Evolutionary conservation across 2,329 filamentous ascomycete genomes (phyloP).

Genomic region (Aureobasidium mangrovei): DNA sequence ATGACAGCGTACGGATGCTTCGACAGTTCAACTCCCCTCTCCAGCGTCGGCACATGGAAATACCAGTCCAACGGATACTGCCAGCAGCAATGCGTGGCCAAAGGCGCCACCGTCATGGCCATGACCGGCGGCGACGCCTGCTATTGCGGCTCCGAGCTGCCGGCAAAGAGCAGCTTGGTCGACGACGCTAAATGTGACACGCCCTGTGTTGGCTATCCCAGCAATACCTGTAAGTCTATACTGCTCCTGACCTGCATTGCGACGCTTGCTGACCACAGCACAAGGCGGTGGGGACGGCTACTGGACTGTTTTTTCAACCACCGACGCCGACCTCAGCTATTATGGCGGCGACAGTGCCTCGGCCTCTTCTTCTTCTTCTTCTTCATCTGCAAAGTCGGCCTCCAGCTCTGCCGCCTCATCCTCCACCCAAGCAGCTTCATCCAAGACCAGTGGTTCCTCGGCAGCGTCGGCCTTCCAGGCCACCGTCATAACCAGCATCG

Average conservation of each 20-base stretch:
- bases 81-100: conserved; percentile 41
- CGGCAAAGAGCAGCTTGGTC: conserved; percentile 47
- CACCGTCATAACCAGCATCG: conserved; percentile 25
- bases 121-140: conserved; percentile 55
- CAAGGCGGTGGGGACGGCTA: conserved; percentile 49
- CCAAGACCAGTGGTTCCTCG: not conserved
- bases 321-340: conserved; percentile 30
- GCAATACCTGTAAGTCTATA: conserved; percentile 55
- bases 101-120: conserved; percentile 48
- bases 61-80: conserved; percentile 51
- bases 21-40: conserved; percentile 37
- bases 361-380: conserved; percentile 15
- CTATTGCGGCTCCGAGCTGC: conserved; percentile 64
- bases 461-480: conserved; percentile 16
- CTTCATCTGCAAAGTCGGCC: conserved; percentile 15
- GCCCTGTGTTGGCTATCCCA: conserved; percentile 54
- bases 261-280: conserved; percentile 22
- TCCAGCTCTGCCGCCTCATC: conserved; percentile 22
- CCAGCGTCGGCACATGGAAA: conserved; percentile 39
- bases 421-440: not conserved
- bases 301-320: conserved; percentile 45
- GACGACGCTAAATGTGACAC: conserved; percentile 54
- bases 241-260: not conserved
- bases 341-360: conserved; percentile 21
- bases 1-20: conserved; percentile 43